These are phyloP conservation scores for Meyerozyma carpophila DNA, from an alignment of 1,139 yeast species.

Conservation along the genomic window DNA sequence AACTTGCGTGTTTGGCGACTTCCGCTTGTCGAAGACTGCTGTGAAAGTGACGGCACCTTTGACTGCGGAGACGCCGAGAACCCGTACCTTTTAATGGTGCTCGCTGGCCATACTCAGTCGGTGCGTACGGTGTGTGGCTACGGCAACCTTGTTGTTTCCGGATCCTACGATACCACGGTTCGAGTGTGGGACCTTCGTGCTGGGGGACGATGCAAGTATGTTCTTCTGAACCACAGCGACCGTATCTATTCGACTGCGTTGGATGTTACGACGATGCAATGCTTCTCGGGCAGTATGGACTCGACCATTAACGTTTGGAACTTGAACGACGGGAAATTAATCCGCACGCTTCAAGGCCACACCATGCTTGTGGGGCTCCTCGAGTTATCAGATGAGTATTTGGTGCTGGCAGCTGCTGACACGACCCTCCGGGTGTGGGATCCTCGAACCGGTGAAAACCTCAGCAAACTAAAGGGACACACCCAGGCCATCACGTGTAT, in stretches of 20 bases:
- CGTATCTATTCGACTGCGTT: constrained; percentile 83
- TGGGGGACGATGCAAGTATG: constrained; percentile 66
- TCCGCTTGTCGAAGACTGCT: constrained; percentile 50
- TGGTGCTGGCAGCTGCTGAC: constrained; percentile 98
- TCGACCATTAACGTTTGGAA: constrained; percentile 89
- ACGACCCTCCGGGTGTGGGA: constrained; percentile 90
- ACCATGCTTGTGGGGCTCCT: constrained; percentile 84
- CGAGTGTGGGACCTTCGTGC: constrained; percentile 85
- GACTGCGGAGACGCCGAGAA: constrained; percentile 40
- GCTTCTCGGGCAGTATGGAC: constrained; percentile 93
- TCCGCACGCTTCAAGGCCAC: constrained; percentile 75
- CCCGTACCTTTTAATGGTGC: constrained; percentile 69
- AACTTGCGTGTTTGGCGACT: constrained; percentile 86
- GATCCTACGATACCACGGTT: constrained; percentile 86
- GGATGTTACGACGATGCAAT: constrained; percentile 68
- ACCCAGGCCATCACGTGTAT: constrained; percentile 89
- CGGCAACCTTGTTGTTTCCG: constrained; percentile 81
- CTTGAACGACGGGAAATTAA: constrained; percentile 63
- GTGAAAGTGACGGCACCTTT: constrained; percentile 25
- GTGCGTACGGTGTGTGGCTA: constrained; percentile 86
- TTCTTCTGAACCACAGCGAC: constrained; percentile 78
- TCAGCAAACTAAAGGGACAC: constrained; percentile 76
- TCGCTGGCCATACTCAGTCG: constrained; percentile 81
- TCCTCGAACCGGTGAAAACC: constrained; percentile 67
- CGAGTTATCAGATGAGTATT: constrained; percentile 66